Evolutionary conservation across 164 flowering plant species (phyloP), one percentile per base, ranked within the genome.

Genomic region (Vitis cinerea): DNA sequence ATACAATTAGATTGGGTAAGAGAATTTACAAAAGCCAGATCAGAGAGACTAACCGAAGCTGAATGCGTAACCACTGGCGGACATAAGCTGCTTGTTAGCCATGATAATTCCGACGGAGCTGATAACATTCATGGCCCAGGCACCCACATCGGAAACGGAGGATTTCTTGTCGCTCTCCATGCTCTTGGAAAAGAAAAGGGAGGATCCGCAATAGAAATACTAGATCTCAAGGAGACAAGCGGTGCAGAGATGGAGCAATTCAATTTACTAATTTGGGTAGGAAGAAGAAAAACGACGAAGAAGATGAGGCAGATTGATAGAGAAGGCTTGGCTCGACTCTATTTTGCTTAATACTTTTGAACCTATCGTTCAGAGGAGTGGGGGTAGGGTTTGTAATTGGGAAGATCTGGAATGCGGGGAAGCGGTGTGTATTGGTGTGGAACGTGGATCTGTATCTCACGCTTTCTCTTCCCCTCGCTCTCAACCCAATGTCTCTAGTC

Each of bases 71-170:
- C 98, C 98, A 61, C 65, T 74, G 62, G 87, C 16, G 10, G 96
- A 90, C 98, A 92, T 89, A 73, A 92, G 96, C 77, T 92, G 90
- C 83, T 92, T 92, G 76, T 92, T 92, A 59, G 98, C 96, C 96
- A 92, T 92, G 72, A 92, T 92, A 65, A 92, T 85, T 30, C 96
- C 98, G 15, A 92, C 98, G 56, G 98, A 92, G 74, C 98, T 92
- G 51, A 90, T 17, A 23, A 92, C 82, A 71, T 92, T 92, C 96
- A 90, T 92, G 9, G 83, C 96, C 98, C 98, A 92, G 0, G 98
- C 98, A 29, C 98, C 98, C 10, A 89, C 85, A 74, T 92, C 89
- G 2, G 98, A 90, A 14, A 89, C 91, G 7, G 84, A 12, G 31
- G 81, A 8, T 65, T 82, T 85, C 83, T 86, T 85, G 80, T 81